Evolutionary conservation across 169 alveolate species (phyloP), one percentile per base, ranked within the genome.

Genomic region (Eimeria maxima): DNA sequence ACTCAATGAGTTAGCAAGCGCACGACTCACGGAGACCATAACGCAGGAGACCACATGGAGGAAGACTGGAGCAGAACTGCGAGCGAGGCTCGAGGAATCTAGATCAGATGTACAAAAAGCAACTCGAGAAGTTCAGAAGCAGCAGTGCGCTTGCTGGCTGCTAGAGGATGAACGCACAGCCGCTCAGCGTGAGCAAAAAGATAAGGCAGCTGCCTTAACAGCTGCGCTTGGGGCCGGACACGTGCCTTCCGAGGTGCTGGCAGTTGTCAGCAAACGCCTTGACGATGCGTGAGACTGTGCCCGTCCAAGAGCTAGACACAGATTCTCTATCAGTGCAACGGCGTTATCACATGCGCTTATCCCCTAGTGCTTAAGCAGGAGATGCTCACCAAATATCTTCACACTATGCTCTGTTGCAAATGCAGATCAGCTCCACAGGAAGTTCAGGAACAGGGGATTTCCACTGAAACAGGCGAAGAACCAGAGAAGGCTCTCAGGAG

Each of bases 401-500:
- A 44, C n/a, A n/a, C 67, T 24, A 50, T 27, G 50, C n/a, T 80
- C 42, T 24, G 44, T 11, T 27, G 45, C 53, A 16, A 87, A 38
- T 65, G 67, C 38, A 87, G 94, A 45, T n/a, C 44, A 44, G 69
- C 45, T n/a, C 44, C 81, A 16, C 45, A 87, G 45, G 71, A 24
- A 29, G 53, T 69, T 60, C 94, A 87, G 11, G 44, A 22, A 20
- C 83, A 60, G 14, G 42, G 33, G 20, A 13, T 18, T 60, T 42
- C 60, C 24, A 47, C 18, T 22, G 83, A 22, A 45, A 10, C 78
- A 24, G 45, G 27, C 3, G 94, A 87, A 42, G 83, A 87, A n/a
- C 94, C 94, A 87, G 94, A 87, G 84, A 81, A 87, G 22, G 83
- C 94, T 44, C 94, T 87, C 33, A 60, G 94, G 53, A 63, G 83